Evolutionary conservation across 1,284 basidiomycete genomes (phyloP), one percentile per base, ranked within the genome.

Genomic region (Marasmius oreades): DNA sequence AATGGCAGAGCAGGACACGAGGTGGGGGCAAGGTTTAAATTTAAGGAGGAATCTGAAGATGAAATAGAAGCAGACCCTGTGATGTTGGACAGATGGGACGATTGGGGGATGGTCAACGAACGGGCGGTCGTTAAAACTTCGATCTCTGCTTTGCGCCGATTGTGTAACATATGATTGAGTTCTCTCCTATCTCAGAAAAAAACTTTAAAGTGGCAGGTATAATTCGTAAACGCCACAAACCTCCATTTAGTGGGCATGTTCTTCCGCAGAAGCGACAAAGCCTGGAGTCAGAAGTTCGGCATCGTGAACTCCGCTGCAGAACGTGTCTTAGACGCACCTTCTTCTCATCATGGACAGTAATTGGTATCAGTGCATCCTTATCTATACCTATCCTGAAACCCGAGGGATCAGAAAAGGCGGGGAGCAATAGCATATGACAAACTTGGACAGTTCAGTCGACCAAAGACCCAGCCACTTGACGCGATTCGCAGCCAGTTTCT

Each of bases 111-210:
- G 20, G 14, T 16, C 24, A 23, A 24, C n/a, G 42, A 20, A 37
- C 22, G 28, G 23, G 33, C 24, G 7, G 51, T 48, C 14, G 26
- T 46, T 51, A 95, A 68, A 44, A 93, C 78, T 69, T 96, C 90
- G 57, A 93, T 94, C 71, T 96, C 94, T 1, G 93, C 93, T 70
- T 97, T 97, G 52, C 85, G 82, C 37, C 88, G 81, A 5, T 75
- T 78, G 67, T 90, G 84, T 28, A 96, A 70, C 82, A 96, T 92
- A 61, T 82, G 76, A 66, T 78, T 79, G 3, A 96, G 81, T 65
- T 95, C 92, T 57, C 81, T 84, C 67, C 93, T 92, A 61, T 43
- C 46, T 28, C 16, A 8, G 3, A n/a, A 20, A 20, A 43, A 52
- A 52, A 33, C 18, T 51, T 20, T 55, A 14, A 47, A 20, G 31